A percentile compares a stretch with the other conserved stretches of the same genome.
These are phyloP conservation scores for Cyclostephanos invisitatus DNA, from an alignment of 108 stramenopile genomes.

Conservation along the genomic window DNA sequence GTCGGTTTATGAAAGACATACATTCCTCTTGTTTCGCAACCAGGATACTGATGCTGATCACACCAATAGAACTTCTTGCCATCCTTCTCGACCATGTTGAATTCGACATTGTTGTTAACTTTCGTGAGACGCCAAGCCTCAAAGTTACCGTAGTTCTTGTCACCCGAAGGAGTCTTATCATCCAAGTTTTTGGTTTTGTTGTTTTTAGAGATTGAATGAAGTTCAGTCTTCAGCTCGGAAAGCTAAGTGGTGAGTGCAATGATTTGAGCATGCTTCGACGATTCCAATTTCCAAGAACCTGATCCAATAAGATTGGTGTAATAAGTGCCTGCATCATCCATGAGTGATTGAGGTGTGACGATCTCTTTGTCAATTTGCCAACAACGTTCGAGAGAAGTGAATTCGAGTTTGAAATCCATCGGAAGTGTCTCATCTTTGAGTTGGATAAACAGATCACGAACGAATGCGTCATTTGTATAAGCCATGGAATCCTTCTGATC, in stretches of 20 bases:
- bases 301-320: neutral
- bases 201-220: too few relatives aligned
- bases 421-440: neutral
- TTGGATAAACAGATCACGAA: neutral
- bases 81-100: neutral
- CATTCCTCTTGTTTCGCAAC: neutral
- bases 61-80: neutral
- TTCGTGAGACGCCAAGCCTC: neutral
- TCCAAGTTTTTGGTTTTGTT: too few relatives aligned
- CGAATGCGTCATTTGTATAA: neutral
- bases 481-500: slow-evolving; percentile 10
- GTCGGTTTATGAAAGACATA: neutral
- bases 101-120: neutral
- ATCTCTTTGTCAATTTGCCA: neutral
- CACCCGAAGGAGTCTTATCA: too few relatives aligned
- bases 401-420: neutral
- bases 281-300: neutral
- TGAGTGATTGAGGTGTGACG: neutral
- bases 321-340: neutral
- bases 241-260: neutral
- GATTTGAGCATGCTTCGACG: neutral
- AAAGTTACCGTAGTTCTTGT: too few relatives aligned
- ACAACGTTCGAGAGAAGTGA: neutral
- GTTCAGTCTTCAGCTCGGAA: neutral
- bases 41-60: neutral